Percentiles rank a stretch among this genome's conserved stretches.
phyloP scores from a whole-genome alignment of 139 green algal genomes.

The Trebouxia sp. region DNA sequence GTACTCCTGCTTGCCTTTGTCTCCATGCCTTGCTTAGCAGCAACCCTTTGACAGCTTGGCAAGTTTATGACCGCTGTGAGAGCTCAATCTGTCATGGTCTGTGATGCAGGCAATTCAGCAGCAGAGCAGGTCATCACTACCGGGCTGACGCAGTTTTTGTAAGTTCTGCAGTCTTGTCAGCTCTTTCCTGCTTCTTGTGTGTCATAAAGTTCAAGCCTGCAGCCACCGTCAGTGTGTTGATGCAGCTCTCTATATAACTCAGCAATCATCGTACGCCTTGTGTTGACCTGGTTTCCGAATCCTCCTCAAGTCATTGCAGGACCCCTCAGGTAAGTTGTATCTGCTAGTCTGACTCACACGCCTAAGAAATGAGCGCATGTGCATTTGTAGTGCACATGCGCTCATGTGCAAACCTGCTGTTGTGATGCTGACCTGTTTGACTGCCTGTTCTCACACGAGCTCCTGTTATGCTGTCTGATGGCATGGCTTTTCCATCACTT shows the following conservation, averaged over 20 bases:
- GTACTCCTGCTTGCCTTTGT: too few species aligned
- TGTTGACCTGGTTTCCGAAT: conserved; percentile 98
- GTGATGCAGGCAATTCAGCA: conserved; percentile 60
- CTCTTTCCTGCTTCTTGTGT: background rate
- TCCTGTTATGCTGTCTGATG: background rate
- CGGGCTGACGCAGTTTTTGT: conserved; percentile 79
- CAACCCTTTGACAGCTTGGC: too few species aligned
- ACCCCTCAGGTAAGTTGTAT: conserved; percentile 68
- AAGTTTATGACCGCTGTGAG: too few species aligned
- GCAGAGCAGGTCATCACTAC: conserved; percentile 89
- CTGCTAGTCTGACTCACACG: background rate
- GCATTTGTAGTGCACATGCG: background rate
- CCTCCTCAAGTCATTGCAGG: conserved; percentile 72
- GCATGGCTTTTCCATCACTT: background rate
- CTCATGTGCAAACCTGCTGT: background rate
- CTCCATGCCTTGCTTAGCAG: too few species aligned
- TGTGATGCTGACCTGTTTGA: background rate
- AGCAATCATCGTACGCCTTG: conserved; percentile 86
- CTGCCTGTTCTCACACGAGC: background rate
- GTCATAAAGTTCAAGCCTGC: background rate
- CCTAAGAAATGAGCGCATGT: background rate
- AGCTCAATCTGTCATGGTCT: too few species aligned
- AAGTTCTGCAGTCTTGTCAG: background rate
- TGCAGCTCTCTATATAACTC: conserved; percentile 95
- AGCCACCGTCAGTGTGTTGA: too few species aligned